Percentiles rank a stretch among this genome's conserved stretches.
phyloP scores from a whole-genome alignment of 139 green algal genomes.

The Yamagishiella unicocca region DNA sequence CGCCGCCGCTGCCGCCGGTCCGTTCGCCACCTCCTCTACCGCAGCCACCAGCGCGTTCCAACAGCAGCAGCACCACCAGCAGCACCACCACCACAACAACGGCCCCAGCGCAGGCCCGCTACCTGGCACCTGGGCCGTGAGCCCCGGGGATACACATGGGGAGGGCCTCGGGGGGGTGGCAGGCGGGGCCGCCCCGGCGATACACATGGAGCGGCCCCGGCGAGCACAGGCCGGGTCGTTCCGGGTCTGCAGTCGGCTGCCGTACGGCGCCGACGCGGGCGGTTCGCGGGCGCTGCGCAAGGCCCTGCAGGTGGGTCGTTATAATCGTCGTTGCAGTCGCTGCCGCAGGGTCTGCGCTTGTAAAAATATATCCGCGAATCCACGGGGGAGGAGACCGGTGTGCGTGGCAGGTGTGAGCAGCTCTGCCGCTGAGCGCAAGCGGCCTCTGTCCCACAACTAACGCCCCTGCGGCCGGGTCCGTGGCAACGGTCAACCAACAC shows the following conservation, averaged over 20 bases:
- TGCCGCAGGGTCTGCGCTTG: no score
- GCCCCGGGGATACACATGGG: neutral
- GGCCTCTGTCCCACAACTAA: no score
- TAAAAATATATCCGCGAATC: no score
- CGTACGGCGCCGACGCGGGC: neutral
- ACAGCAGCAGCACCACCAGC: neutral
- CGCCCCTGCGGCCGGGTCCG: no score
- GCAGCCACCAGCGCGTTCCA: neutral
- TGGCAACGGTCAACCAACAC: no score
- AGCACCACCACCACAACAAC: neutral
- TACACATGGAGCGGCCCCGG: neutral
- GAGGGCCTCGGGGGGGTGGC: neutral
- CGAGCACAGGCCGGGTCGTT: neutral
- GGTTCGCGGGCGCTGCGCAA: neutral
- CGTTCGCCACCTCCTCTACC: neutral
- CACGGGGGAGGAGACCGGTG: no score
- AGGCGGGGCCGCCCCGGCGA: neutral
- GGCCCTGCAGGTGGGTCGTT: constrained; percentile 15
- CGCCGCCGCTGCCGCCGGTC: neutral
- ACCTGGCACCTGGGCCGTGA: neutral
- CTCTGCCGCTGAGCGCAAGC: no score
- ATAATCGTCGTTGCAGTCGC: no score
- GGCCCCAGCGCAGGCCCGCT: neutral
- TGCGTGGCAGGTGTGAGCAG: no score
- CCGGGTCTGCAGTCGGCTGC: neutral